A percentile compares a stretch with the other conserved stretches of the same genome.
phyloP scores from a whole-genome alignment of 139 green algal genomes.

The Chlorokybus atmophyticus region DNA sequence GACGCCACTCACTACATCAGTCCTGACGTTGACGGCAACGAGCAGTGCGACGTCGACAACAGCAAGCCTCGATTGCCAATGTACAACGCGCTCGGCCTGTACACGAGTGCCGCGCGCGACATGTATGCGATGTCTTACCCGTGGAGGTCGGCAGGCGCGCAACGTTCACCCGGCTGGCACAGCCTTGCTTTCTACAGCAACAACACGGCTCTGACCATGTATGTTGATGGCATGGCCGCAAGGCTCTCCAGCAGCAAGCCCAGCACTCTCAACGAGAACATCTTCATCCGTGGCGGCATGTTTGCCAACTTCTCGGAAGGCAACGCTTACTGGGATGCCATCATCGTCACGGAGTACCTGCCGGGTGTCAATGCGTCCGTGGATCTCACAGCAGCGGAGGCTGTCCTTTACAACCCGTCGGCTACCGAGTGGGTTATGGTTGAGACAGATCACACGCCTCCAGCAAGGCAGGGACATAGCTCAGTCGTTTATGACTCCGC shows the following conservation, averaged over 20 bases:
- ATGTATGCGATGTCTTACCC: conserved; percentile 17
- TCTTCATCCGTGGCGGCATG: conserved; percentile 13
- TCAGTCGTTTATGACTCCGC: conserved; percentile 9
- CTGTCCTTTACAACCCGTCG: not conserved
- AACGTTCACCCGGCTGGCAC: conserved; percentile 9
- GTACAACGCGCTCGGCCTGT: conserved; percentile 15
- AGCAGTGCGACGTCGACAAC: not conserved
- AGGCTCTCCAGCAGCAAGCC: not conserved
- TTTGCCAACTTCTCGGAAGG: not conserved
- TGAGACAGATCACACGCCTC: no score
- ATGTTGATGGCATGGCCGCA: conserved; percentile 2
- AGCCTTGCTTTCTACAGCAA: conserved; percentile 7
- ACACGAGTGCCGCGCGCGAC: conserved; percentile 7
- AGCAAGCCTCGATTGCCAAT: conserved; percentile 10
- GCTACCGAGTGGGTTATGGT: not conserved
- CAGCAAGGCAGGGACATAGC: conserved; percentile 18
- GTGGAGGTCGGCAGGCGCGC: not conserved
- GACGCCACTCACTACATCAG: conserved; percentile 18
- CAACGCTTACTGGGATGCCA: conserved; percentile 15
- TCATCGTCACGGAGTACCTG: conserved; percentile 10
- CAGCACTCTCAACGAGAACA: conserved; percentile 10
- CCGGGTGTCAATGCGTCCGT: not conserved
- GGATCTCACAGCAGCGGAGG: conserved; percentile 6
- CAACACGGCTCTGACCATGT: conserved; percentile 2
- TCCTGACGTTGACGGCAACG: conserved; percentile 18